Evolutionary conservation across 2,329 filamentous ascomycete genomes (phyloP).

Genomic region (Colletotrichum sp.): DNA sequence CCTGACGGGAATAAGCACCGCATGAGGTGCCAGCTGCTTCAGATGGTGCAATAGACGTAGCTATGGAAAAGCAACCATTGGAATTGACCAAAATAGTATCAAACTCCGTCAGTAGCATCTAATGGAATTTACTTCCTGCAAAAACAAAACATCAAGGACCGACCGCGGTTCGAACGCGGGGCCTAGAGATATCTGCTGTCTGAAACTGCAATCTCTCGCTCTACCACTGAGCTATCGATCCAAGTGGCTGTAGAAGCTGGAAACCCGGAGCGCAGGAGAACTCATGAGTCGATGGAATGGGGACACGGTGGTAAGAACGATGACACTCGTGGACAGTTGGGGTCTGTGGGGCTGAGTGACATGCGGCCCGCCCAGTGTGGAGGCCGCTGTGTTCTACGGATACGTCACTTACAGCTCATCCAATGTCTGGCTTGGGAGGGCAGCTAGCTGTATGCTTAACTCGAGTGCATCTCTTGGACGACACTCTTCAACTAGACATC

Average conservation of each 20-base stretch:
- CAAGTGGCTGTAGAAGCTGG: not conserved
- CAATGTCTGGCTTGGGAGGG: not conserved
- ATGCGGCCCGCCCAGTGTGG: not conserved
- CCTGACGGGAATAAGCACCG: not conserved
- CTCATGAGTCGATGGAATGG: not conserved
- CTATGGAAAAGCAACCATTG: not conserved
- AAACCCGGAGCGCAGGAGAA: fast-evolving
- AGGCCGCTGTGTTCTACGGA: not conserved
- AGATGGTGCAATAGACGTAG: not conserved
- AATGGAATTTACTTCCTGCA: not conserved
- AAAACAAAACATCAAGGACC: constrained; percentile 8
- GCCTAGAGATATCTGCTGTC: constrained; percentile 15
- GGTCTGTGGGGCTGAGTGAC: not conserved
- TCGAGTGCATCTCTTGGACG: not conserved
- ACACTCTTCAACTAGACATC: not conserved
- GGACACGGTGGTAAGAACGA: not conserved
- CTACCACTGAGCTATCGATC: constrained; percentile 24
- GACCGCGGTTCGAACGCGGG: constrained; percentile 23
- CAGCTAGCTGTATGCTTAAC: not conserved
- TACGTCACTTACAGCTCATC: constrained; percentile 15
- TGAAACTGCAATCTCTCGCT: constrained; percentile 20
- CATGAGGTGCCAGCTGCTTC: not conserved
- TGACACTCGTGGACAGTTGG: not conserved
- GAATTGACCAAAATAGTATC: too few relatives aligned
- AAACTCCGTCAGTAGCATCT: not conserved